Percentiles rank a stretch among this genome's conserved stretches.
phyloP scores from a whole-genome alignment of 2,329 filamentous ascomycete species.

The Xylaria sp. region DNA sequence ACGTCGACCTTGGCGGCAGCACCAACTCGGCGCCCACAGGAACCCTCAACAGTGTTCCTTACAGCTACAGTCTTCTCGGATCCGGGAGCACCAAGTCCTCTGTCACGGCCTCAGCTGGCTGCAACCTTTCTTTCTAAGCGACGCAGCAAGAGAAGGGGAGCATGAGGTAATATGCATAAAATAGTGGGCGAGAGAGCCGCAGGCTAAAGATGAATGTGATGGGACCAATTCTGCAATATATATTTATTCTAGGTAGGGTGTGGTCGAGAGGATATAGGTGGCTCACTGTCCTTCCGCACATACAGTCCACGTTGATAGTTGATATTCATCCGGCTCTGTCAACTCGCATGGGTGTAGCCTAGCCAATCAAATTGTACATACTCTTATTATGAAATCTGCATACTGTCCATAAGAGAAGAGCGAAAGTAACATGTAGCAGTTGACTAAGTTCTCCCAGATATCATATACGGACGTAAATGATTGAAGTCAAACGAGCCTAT shows the following conservation, averaged over 20 bases:
- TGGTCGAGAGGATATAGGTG: neutral
- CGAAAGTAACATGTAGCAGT: neutral
- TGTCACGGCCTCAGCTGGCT: constrained; percentile 55
- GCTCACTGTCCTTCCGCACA: neutral
- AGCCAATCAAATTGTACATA: constrained; percentile 14
- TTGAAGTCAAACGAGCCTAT: neutral
- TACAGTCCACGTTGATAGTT: neutral
- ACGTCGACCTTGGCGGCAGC: constrained; percentile 58
- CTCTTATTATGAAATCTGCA: neutral
- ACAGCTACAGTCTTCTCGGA: constrained; percentile 65
- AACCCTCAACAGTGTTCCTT: constrained; percentile 63
- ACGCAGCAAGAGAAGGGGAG: neutral
- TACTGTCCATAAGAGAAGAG: neutral
- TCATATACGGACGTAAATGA: neutral
- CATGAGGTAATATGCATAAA: neutral
- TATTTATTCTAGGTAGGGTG: neutral
- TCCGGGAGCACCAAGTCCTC: constrained; percentile 58
- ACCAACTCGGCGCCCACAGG: constrained; percentile 62
- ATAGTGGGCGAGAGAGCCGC: neutral
- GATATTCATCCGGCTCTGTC: neutral
- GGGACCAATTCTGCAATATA: neutral
- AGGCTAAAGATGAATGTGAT: neutral
- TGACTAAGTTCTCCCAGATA: neutral
- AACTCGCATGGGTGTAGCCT: neutral
- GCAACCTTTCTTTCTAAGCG: constrained; percentile 45